These are phyloP conservation scores for Backusella westeae DNA, from an alignment of 192 early-diverging fungal genomes.

Conservation along the genomic window DNA sequence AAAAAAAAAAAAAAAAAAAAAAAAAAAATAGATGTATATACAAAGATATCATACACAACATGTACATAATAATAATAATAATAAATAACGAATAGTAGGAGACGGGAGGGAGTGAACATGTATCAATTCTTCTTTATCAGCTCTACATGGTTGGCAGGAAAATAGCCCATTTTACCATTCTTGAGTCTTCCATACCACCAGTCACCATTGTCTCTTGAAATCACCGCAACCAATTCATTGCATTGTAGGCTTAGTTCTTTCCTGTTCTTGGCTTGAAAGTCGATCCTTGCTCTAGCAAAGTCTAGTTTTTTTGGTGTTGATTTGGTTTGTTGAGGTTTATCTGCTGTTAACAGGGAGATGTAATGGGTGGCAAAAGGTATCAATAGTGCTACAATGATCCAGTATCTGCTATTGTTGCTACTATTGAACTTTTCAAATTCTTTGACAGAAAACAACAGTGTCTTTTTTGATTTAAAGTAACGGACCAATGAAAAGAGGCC, in stretches of 20 bases:
- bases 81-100: neutral
- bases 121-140: constrained; percentile 68
- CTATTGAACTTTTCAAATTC: neutral
- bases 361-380: neutral
- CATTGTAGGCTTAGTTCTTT: neutral
- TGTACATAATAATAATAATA: neutral
- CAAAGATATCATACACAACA: neutral
- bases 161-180: constrained; percentile 80
- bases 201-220: constrained; percentile 14
- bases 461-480: neutral
- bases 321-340: neutral
- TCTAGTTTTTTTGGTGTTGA: neutral
- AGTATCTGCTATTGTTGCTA: neutral
- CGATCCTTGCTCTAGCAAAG: neutral
- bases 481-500: neutral
- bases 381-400: neutral
- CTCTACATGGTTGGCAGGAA: constrained; percentile 89
- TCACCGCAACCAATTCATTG: neutral
- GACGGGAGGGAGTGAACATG: neutral
- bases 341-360: neutral
- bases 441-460: neutral
- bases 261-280: neutral
- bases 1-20: too few species aligned
- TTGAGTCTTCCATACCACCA: constrained; percentile 94
- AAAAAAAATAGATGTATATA: neutral